phyloP scores from a whole-genome alignment of 2,329 filamentous ascomycete species.

The Epichloe brachyelytri region DNA sequence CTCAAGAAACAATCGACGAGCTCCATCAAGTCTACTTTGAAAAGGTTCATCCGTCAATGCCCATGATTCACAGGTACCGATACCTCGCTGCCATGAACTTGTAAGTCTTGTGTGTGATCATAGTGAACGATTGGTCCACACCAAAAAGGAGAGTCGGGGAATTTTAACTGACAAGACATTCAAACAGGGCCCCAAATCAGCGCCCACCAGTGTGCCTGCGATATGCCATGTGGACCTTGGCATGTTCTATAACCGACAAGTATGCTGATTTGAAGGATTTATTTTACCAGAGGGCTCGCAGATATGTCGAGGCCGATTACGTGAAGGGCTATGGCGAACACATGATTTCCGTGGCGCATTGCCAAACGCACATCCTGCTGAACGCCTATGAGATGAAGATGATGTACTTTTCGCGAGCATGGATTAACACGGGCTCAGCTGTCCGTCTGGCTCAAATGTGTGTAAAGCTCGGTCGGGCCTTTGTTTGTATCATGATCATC shows the following conservation, averaged over 20 bases:
- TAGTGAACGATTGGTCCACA: background rate
- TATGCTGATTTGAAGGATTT: constrained; percentile 68
- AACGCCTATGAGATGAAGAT: constrained; percentile 87
- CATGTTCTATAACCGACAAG: constrained; percentile 75
- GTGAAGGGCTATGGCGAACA: constrained; percentile 86
- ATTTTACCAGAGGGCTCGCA: constrained; percentile 80
- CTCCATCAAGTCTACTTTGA: constrained; percentile 84
- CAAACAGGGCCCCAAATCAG: constrained; percentile 56
- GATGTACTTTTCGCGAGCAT: constrained; percentile 94
- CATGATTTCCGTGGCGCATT: constrained; percentile 74
- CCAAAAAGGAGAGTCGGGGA: background rate
- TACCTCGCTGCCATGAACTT: constrained; percentile 84
- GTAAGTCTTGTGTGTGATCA: constrained; percentile 22
- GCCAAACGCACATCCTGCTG: constrained; percentile 71
- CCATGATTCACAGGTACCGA: constrained; percentile 80
- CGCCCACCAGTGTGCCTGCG: constrained; percentile 77
- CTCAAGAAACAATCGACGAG: constrained; percentile 61
- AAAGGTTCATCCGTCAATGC: constrained; percentile 73
- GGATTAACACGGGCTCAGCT: constrained; percentile 79
- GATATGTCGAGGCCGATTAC: constrained; percentile 81
- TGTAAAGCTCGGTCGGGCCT: constrained; percentile 13
- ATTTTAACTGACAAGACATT: background rate
- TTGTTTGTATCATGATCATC: background rate
- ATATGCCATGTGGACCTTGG: constrained; percentile 93
- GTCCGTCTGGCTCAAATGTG: constrained; percentile 76